Conservation (phyloP, 176 grass and related monocot genomes). For the Aegilops umbellulata region DNA sequence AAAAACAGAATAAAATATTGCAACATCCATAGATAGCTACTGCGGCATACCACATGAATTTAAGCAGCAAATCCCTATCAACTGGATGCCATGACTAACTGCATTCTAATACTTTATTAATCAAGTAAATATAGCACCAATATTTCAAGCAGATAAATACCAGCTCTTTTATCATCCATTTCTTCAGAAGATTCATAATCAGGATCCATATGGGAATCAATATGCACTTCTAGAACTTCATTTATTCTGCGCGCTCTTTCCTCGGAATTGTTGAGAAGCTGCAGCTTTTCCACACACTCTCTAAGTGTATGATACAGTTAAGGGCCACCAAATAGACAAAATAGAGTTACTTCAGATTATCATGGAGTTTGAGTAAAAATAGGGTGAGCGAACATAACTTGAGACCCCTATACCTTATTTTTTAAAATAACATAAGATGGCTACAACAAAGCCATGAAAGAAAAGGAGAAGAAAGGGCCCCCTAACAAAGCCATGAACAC, state of each 20-base stretch:
- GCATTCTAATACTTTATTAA: constrained; percentile 24
- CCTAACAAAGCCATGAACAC: neutral
- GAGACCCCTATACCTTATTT: neutral
- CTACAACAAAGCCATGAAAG: neutral
- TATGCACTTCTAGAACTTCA: constrained; percentile 82
- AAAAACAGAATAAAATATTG: neutral
- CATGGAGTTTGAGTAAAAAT: neutral
- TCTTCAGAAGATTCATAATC: constrained; percentile 84
- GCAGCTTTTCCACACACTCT: constrained; percentile 84
- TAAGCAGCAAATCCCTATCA: neutral
- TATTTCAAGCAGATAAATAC: constrained; percentile 18
- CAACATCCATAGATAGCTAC: neutral
- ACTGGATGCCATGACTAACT: neutral
- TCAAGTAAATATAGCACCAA: neutral
- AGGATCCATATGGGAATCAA: constrained; percentile 84
- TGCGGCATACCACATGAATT: constrained; percentile 10
- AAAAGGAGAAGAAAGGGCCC: neutral
- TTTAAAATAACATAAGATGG: neutral
- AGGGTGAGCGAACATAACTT: neutral
- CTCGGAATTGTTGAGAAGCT: constrained; percentile 72
- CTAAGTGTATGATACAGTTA: constrained; percentile 84
- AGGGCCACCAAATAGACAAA: constrained; percentile 41
- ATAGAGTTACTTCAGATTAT: constrained; percentile 6
- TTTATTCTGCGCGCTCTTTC: constrained; percentile 66
- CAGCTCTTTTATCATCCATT: constrained; percentile 47